A percentile compares a stretch with the other conserved stretches of the same genome.
These are phyloP conservation scores for Claviceps sp. DNA, from an alignment of 2,329 filamentous ascomycete genomes.

Conservation along the genomic window DNA sequence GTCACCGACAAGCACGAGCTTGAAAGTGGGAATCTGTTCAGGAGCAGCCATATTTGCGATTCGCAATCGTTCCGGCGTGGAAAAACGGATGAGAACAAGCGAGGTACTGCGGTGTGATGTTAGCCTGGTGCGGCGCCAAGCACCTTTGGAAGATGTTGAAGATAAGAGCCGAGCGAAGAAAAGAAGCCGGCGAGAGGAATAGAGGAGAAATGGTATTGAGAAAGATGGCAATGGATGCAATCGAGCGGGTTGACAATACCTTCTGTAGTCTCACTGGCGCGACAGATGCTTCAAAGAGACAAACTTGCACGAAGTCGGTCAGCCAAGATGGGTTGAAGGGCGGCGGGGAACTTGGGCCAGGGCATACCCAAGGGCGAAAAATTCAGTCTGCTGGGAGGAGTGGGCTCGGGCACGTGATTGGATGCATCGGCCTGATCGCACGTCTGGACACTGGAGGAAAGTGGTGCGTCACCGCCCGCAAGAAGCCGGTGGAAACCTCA, in stretches of 20 bases:
- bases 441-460: no score
- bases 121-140: slow-evolving; percentile 14
- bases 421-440: slow-evolving; percentile 3
- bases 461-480: no score
- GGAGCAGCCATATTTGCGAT: slow-evolving; percentile 45
- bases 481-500: no score
- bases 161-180: background rate
- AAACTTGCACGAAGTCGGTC: slow-evolving; percentile 21
- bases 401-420: slow-evolving; percentile 23
- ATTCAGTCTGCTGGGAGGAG: slow-evolving; percentile 24
- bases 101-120: slow-evolving; percentile 25
- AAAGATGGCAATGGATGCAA: slow-evolving; percentile 13
- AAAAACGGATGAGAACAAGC: slow-evolving; percentile 32
- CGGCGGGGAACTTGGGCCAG: slow-evolving; percentile 26
- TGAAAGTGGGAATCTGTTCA: slow-evolving; percentile 67
- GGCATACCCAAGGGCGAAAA: slow-evolving; percentile 28
- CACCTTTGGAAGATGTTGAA: background rate
- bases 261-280: slow-evolving; percentile 14
- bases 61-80: slow-evolving; percentile 10
- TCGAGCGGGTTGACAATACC: slow-evolving; percentile 8
- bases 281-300: slow-evolving; percentile 20
- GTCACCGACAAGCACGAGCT: slow-evolving; percentile 98
- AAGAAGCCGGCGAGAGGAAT: background rate
- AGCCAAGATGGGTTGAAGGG: slow-evolving; percentile 26
- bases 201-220: background rate